Percentiles rank a stretch among this genome's conserved stretches.
Conservation (phyloP, 257 asterid species). For the Thymus mandschuricus region DNA sequence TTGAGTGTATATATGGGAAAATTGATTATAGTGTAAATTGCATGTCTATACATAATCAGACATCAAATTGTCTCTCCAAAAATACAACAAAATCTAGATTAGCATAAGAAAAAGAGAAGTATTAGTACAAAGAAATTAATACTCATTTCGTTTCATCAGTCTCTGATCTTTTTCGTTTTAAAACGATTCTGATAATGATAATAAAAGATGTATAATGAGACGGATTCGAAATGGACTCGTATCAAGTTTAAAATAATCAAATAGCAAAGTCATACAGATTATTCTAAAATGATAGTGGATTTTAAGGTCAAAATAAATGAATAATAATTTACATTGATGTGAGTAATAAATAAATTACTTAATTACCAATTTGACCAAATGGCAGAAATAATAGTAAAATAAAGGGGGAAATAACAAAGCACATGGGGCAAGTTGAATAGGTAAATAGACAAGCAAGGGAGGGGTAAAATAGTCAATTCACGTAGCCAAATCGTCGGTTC, state of each 20-base stretch:
- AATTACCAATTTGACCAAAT: slow-evolving; percentile 1
- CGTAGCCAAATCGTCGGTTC: slow-evolving; percentile 19
- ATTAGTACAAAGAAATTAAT: too few relatives aligned
- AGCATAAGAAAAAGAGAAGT: too few relatives aligned
- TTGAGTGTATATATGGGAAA: background rate
- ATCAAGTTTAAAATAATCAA: too few relatives aligned
- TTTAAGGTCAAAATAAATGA: background rate
- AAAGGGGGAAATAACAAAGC: slow-evolving; percentile 11
- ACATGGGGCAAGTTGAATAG: slow-evolving; percentile 27
- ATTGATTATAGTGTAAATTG: background rate
- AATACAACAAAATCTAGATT: background rate
- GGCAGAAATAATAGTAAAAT: background rate
- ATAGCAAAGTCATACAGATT: too few relatives aligned
- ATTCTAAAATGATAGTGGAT: too few relatives aligned
- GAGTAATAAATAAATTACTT: background rate
- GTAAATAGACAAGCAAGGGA: background rate
- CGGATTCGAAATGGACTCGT: too few relatives aligned
- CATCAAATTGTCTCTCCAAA: background rate
- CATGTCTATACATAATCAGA: background rate
- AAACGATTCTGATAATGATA: too few relatives aligned
- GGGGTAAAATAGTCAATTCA: background rate
- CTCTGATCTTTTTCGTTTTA: too few relatives aligned
- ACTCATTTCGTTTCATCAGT: too few relatives aligned
- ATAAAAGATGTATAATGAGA: too few relatives aligned
- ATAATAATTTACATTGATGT: background rate